Evolutionary conservation across 371 early-diverging fungal species (phyloP), one percentile per base, ranked within the genome.

Genomic region (Mortierella sp.): DNA sequence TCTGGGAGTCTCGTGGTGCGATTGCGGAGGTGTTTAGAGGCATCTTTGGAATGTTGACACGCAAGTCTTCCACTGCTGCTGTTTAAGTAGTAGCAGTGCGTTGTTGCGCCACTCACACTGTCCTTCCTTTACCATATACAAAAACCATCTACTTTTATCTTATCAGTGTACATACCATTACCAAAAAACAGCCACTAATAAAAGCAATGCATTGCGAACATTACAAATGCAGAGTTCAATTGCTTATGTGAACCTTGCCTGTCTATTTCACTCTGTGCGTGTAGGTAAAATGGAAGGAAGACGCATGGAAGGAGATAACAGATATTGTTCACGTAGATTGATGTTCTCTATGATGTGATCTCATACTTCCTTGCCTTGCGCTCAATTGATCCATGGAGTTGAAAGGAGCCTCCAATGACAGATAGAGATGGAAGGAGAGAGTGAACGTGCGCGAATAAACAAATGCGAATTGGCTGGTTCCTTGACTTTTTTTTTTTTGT

Each of bases 1-100:
- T 94, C 0, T 89, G 88, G 88, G 94, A 94, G 75, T 89, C 93
- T 2, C 89, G 94, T 7, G 79, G 57, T 5, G 84, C 91, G 7
- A 78, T 93, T 42, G 77, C 13, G 11, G 78, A 77, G 28, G 88
- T 94, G 0, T 71, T 78, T 73, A 81, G 54, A 26, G 92, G 92
- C 14, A 86, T 93, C 26, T 77, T 38, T 42, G 57, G 55, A 16
- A 34, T 65, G 45, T 9, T 74, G 26, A 74, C 74, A 1, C 47
- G 76, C 34, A 73, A 57, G 44, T 42, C 55, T 6, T 86, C 86
- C 7, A 79, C 80, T 5, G 68, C 77, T 1, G 82, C 80, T 8
- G 86, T 86, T 2, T 86, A 75, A 60, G 42, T 38, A 38, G 42
- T 38, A 38, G 42, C 42, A 5, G 54, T 0, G 54, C 6, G 8